Base-by-base conservation (phyloP, 2,329 filamentous ascomycete species). In the Dactylella cylindrospora region DNA sequence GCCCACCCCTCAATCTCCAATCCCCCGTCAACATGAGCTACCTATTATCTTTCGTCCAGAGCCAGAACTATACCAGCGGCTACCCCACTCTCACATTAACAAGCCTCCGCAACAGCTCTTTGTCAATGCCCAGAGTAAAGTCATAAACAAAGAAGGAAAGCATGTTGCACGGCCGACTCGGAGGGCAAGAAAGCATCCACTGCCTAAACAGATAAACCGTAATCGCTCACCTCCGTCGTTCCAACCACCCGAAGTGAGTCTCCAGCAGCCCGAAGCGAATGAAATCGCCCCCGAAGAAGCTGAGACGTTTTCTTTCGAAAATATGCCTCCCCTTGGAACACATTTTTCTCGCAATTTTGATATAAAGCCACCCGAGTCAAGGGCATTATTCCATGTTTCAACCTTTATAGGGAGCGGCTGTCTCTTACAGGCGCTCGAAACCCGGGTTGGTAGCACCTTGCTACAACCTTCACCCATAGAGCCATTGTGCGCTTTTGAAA, bases 331-430 rank as follows among this genome's bases (percentile, higher is more conserved):
- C 2, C 49, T 50, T 12, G 67, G 67, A 2, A 66, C 41, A 3
- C 65, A 51, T 25, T 70, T 68, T 26, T 66, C 67, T 7, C 47
- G 64, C 19, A 61, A 66, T 29, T 69, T 69, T 39, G 68, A 68
- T 53, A 65, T 66, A 10, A 28, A 29, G 19, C 36, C 65, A 7
- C 45, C 67, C 2, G 55, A 62, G 10, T 19, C 54, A 12, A 65
- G 47, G 22, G 65, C 57, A 2, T 53, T 67, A 10, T 69, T 69
- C 35, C 67, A 66, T 29, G 50, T 44, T 17, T 52, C 66, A 23
- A 69, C 67, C 26, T 69, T 69, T 45, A 61, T 70, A 13, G 67
- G 68, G 10, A 47, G 41, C 17, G 67, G 66, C 10, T 20, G 54
- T 17, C 49, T 70, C 19, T 55, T 17, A 0, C 51, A 36, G 29